Conservation (phyloP, 2,329 filamentous ascomycete species). For the Colletotrichum sp. region DNA sequence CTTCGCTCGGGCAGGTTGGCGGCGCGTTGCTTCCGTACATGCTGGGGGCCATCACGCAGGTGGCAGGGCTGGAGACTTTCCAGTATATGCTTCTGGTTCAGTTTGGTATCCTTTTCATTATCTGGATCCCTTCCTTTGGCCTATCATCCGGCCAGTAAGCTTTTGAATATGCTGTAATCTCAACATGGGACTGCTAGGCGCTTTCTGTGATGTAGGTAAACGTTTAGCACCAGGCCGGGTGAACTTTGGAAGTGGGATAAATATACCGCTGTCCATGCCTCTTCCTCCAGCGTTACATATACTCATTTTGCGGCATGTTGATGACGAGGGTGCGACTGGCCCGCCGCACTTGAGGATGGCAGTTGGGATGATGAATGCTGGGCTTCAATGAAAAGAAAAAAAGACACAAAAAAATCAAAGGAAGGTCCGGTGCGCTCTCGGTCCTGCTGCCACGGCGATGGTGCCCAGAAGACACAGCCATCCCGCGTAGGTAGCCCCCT, state of each 20-base stretch:
- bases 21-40: constrained; percentile 46
- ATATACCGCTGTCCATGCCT: accelerated
- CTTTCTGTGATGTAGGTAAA: background rate
- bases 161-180: background rate
- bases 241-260: accelerated
- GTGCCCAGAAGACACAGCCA: too few species aligned
- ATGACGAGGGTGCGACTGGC: accelerated
- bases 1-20: constrained; percentile 48
- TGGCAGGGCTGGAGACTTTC: constrained; percentile 41
- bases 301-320: background rate
- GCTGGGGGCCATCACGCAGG: constrained; percentile 44
- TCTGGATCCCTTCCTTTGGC: constrained; percentile 12
- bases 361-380: too few species aligned
- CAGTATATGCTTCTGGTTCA: constrained; percentile 30
- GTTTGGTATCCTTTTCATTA: constrained; percentile 19
- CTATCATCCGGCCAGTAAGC: background rate
- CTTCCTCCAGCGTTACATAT: background rate
- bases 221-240: background rate
- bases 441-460: too few species aligned
- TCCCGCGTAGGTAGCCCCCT: background rate
- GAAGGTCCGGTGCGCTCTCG: too few species aligned
- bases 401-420: too few species aligned
- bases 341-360: background rate
- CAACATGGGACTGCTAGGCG: background rate
- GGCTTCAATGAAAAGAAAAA: too few species aligned